These are phyloP conservation scores for Yamadazyma laniorum DNA, from an alignment of 805 yeast species.

Conservation along the genomic window DNA sequence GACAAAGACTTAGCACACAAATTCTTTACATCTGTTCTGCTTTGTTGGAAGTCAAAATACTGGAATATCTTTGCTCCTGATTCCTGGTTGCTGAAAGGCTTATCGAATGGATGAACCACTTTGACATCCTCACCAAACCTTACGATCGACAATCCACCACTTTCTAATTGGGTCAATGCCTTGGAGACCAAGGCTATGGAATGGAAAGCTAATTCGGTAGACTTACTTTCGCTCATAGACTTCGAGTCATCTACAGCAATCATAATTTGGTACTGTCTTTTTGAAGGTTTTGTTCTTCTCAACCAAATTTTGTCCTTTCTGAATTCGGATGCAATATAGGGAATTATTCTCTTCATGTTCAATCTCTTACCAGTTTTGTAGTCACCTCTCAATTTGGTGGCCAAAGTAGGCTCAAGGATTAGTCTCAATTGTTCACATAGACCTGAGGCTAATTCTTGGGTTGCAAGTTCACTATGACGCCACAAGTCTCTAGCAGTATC, in stretches of 20 bases:
- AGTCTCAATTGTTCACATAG: slow-evolving; percentile 90
- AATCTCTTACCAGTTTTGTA: slow-evolving; percentile 95
- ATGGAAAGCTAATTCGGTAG: slow-evolving; percentile 90
- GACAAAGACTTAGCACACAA: slow-evolving; percentile 70
- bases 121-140: slow-evolving; percentile 83
- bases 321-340: slow-evolving; percentile 96
- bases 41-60: slow-evolving; percentile 88
- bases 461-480: slow-evolving; percentile 79
- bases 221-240: slow-evolving; percentile 92
- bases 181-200: slow-evolving; percentile 91
- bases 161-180: slow-evolving; percentile 89
- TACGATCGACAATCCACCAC: slow-evolving; percentile 88
- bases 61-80: slow-evolving; percentile 82
- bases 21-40: slow-evolving; percentile 76
- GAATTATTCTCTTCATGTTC: slow-evolving; percentile 96
- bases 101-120: slow-evolving; percentile 86
- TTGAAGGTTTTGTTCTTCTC: slow-evolving; percentile 94
- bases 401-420: slow-evolving; percentile 91
- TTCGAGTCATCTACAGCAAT: slow-evolving; percentile 96
- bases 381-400: slow-evolving; percentile 94
- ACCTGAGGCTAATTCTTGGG: slow-evolving; percentile 82
- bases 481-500: slow-evolving; percentile 77
- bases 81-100: slow-evolving; percentile 71
- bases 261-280: slow-evolving; percentile 96
- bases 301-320: slow-evolving; percentile 98